A percentile compares a stretch with the other conserved stretches of the same genome.
phyloP scores from a whole-genome alignment of 1,284 basidiomycete genomes.

The Cutaneotrichosporon sp. region DNA sequence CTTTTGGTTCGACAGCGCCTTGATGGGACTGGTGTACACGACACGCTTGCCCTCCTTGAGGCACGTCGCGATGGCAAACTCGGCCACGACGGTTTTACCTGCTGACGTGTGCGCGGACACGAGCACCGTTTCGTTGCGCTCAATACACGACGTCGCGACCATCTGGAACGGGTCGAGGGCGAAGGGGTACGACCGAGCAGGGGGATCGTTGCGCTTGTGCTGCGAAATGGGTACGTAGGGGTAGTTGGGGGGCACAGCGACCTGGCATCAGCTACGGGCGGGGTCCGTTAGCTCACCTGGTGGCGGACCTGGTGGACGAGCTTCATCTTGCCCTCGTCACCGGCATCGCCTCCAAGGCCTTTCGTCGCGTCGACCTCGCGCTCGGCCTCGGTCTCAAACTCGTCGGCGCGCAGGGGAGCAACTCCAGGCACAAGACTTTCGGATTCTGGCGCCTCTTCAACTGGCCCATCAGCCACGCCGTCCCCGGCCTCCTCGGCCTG shows the following conservation, averaged over 20 bases:
- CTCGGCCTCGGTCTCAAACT: conserved; percentile 82
- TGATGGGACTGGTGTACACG: conserved; percentile 99
- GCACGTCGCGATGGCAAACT: conserved; percentile 98
- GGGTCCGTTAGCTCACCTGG: conserved; percentile 49
- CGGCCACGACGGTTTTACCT: conserved; percentile 99
- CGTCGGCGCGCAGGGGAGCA: conserved; percentile 72
- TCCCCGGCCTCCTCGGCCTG: conserved; percentile 9
- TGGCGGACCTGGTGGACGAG: conserved; percentile 47
- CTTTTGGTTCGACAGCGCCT: conserved; percentile 97
- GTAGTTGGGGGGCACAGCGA: conserved; percentile 88
- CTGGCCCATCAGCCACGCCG: conserved; percentile 9
- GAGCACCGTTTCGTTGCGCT: conserved; percentile 93
- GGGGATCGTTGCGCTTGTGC: conserved; percentile 86
- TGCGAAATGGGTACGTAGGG: conserved; percentile 85
- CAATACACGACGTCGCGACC: conserved; percentile 89
- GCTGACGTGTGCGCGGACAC: conserved; percentile 98
- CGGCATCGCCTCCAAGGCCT: conserved; percentile 61
- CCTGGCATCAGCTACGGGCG: conserved; percentile 64
- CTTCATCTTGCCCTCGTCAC: conserved; percentile 50
- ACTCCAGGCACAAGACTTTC: conserved; percentile 49
- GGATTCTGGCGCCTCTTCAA: conserved; percentile 14
- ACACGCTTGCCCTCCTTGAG: conserved; percentile 81
- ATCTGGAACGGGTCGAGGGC: conserved; percentile 96
- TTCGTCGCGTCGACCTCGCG: conserved; percentile 79
- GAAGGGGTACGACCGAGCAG: conserved; percentile 91